A percentile compares a stretch with the other conserved stretches of the same genome.
phyloP scores from a whole-genome alignment of 1,284 basidiomycete species.

The Pisolithus thermaeus region DNA sequence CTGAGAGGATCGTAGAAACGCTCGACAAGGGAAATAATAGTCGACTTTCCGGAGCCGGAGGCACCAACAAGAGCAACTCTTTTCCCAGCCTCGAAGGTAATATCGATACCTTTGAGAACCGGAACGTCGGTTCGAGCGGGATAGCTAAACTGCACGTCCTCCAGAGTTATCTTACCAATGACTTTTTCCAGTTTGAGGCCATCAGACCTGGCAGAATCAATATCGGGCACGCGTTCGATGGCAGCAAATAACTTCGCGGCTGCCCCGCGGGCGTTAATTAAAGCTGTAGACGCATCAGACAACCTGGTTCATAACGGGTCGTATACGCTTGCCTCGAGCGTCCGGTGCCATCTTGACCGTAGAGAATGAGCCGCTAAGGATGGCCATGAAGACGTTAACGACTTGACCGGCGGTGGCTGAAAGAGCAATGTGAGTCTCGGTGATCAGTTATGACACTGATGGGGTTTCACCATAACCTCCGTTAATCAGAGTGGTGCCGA shows the following conservation, averaged over 20 bases:
- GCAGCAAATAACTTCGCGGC: slow-evolving; percentile 93
- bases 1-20: slow-evolving; percentile 84
- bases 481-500: slow-evolving; percentile 81
- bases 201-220: slow-evolving; percentile 72
- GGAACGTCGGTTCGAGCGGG: slow-evolving; percentile 83
- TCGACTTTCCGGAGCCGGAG: slow-evolving; percentile 87
- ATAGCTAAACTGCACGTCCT: slow-evolving; percentile 84
- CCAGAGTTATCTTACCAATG: slow-evolving; percentile 70
- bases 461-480: slow-evolving; percentile 41
- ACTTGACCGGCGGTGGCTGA: slow-evolving; percentile 62
- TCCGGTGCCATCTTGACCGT: slow-evolving; percentile 76
- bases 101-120: slow-evolving; percentile 70
- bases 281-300: slow-evolving; percentile 38
- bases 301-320: background rate
- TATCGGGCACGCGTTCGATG: slow-evolving; percentile 82
- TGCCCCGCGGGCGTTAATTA: slow-evolving; percentile 80
- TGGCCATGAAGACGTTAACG: slow-evolving; percentile 80
- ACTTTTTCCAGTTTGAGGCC: slow-evolving; percentile 74
- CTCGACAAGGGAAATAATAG: slow-evolving; percentile 73
- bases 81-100: slow-evolving; percentile 71
- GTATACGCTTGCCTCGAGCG: slow-evolving; percentile 58
- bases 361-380: slow-evolving; percentile 87
- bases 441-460: background rate
- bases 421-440: background rate
- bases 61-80: slow-evolving; percentile 88